phyloP scores from a whole-genome alignment of 768 basidiomycete genomes.

The Lepiota subincarnata region DNA sequence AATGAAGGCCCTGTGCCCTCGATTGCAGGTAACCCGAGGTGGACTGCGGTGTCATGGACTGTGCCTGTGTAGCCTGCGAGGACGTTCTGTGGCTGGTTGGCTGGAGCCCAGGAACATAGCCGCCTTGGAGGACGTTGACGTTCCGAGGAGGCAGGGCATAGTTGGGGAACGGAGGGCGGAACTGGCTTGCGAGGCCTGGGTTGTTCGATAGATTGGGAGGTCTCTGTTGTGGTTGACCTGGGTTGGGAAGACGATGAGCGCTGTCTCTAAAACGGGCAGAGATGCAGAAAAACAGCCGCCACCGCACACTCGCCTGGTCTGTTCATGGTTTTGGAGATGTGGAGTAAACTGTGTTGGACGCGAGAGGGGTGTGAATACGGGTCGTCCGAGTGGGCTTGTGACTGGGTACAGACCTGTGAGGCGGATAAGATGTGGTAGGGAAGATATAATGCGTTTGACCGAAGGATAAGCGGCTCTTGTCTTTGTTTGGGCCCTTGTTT shows the following conservation, averaged over 20 bases:
- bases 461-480: constrained; percentile 5
- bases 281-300: constrained; percentile 7
- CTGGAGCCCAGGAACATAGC: constrained; percentile 55
- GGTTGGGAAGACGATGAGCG: constrained; percentile 22
- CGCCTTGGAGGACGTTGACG: constrained; percentile 45
- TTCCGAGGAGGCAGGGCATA: constrained; percentile 63
- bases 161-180: constrained; percentile 49
- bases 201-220: constrained; percentile 71
- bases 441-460: constrained; percentile 15
- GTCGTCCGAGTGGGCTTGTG: background rate
- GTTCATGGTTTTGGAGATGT: constrained; percentile 47
- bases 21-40: constrained; percentile 61
- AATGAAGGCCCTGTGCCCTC: constrained; percentile 59
- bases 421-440: constrained; percentile 20
- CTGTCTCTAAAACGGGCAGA: constrained; percentile 8
- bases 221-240: constrained; percentile 80
- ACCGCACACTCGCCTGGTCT: constrained; percentile 46
- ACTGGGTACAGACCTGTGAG: constrained; percentile 17
- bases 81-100: constrained; percentile 59
- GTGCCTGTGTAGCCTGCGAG: constrained; percentile 49
- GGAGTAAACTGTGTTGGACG: background rate
- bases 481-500: constrained; percentile 44
- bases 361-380: background rate
- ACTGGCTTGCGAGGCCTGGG: constrained; percentile 58
- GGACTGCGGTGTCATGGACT: constrained; percentile 51